phyloP scores from a whole-genome alignment of 805 yeast species.

The Starmerella bombi region DNA sequence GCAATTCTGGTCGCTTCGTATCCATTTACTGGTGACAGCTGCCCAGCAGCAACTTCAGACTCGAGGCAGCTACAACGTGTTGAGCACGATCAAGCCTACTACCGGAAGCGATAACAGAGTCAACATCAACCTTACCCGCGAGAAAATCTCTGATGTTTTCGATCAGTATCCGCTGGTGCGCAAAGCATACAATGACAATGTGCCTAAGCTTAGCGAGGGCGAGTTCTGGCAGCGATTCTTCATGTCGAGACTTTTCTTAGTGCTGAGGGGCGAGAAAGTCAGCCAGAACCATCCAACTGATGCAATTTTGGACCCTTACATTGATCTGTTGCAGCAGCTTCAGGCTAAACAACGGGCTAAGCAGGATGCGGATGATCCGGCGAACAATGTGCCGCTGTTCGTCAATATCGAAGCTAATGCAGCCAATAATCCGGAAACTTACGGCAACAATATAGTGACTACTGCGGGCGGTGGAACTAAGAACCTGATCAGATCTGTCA shows the following conservation, averaged over 20 bases:
- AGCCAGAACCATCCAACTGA: slow-evolving; percentile 70
- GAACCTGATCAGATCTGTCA: slow-evolving; percentile 74
- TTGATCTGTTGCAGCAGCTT: slow-evolving; percentile 53
- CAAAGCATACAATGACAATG: slow-evolving; percentile 78
- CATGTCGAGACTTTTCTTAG: slow-evolving; percentile 74
- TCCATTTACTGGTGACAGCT: slow-evolving; percentile 67
- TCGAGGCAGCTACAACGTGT: slow-evolving; percentile 84
- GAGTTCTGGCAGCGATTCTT: slow-evolving; percentile 96
- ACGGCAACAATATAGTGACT: slow-evolving; percentile 56
- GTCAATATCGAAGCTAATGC: slow-evolving; percentile 71
- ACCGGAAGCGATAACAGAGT: slow-evolving; percentile 88
- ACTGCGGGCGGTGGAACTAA: slow-evolving; percentile 43
- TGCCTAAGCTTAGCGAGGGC: slow-evolving; percentile 77
- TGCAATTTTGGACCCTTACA: slow-evolving; percentile 67
- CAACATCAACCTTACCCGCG: slow-evolving; percentile 82
- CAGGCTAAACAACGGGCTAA: slow-evolving; percentile 30
- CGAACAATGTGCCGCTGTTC: slow-evolving; percentile 42
- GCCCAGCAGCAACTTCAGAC: slow-evolving; percentile 77
- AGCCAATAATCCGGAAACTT: slow-evolving; percentile 60
- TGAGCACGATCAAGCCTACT: slow-evolving; percentile 86
- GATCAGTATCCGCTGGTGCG: slow-evolving; percentile 86
- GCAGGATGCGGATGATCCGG: slow-evolving; percentile 7
- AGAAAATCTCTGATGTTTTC: slow-evolving; percentile 77
- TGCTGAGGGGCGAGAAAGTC: slow-evolving; percentile 78
- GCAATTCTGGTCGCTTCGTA: slow-evolving; percentile 77